Percentiles rank a stretch among this genome's conserved stretches.
phyloP scores from a whole-genome alignment of 768 basidiomycete genomes.

The Boletus insuetus region DNA sequence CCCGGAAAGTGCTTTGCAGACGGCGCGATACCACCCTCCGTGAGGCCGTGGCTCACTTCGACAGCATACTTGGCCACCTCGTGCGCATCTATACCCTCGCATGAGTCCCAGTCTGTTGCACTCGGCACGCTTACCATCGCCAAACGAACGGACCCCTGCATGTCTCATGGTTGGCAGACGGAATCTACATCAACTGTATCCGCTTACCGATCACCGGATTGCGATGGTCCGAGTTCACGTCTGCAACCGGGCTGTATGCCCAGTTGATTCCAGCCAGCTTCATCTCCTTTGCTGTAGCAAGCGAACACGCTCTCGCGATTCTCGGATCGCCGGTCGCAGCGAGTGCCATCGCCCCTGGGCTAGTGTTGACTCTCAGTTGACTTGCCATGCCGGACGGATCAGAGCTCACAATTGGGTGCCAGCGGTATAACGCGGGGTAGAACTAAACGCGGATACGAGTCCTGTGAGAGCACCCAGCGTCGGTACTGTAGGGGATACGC shows the following conservation, averaged over 20 bases:
- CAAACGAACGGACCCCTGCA: constrained; percentile 66
- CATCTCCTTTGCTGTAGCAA: constrained; percentile 55
- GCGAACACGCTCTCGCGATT: constrained; percentile 44
- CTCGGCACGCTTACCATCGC: constrained; percentile 47
- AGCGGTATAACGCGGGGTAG: constrained; percentile 36
- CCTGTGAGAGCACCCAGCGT: constrained; percentile 35
- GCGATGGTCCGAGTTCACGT: constrained; percentile 65
- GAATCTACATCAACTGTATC: neutral
- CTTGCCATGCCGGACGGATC: neutral
- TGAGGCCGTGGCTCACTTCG: constrained; percentile 49
- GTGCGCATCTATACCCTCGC: constrained; percentile 43
- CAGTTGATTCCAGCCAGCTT: constrained; percentile 65
- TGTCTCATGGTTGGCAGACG: neutral
- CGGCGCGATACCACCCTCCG: constrained; percentile 50
- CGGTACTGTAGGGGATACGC: neutral
- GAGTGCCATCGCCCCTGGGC: constrained; percentile 74
- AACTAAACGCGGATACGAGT: constrained; percentile 66
- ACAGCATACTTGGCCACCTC: constrained; percentile 48
- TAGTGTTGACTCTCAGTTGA: constrained; percentile 20
- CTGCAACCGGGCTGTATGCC: constrained; percentile 69
- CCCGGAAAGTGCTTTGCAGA: constrained; percentile 73
- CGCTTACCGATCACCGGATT: constrained; percentile 70
- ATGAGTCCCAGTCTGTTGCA: neutral
- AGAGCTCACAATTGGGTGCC: constrained; percentile 66
- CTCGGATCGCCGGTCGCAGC: constrained; percentile 50